Base-by-base conservation (phyloP, 257 asterid genomes). In the Lycium barbarum region DNA sequence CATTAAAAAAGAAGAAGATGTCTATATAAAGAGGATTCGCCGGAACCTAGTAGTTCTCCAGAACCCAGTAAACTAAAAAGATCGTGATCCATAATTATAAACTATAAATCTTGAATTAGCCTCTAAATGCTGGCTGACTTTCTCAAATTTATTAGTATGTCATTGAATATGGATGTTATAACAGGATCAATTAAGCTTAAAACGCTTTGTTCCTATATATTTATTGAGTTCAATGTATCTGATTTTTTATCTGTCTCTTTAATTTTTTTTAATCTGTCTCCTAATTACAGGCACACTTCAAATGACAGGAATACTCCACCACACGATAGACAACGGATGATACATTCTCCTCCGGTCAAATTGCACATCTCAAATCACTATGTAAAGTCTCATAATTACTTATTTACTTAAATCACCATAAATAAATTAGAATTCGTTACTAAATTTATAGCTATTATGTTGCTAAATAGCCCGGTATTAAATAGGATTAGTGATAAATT, bases 311-410 rank as follows among this genome's bases (percentile, higher is more conserved):
- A 33, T 4, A 45, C 45, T 67, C 74, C 79, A 66, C 59, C 9
- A 72, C 62, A 84, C 3, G 11, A 38, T 58, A 72, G 70, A 45
- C 45, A 72, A 61, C 70, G 17, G 20, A n/a, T 79, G 61, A 54
- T 43, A 33, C 65, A 88, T 66, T 68, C 88, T 59, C 84, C 87
- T 22, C 88, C 91, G 3, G 88, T 91, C 47, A 87, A 85, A 87
- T 90, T 91, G 80, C 80, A 61, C 35, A 79, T 84, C 38, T 74
- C 13, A 17, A 53, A 83, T 22, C 76, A 79, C 17, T 80, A 91
- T 57, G 94, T 91, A 88, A 85, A 38, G 5, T 76, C 61, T 8
- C 45, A n/a, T 33, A 17, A 68, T 68, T 6, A 35, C 76, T 68
- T 51, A 54, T 66, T 38, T 58, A 58, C 10, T 61, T 80, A 38